A percentile compares a stretch with the other conserved stretches of the same genome.
Conservation (phyloP, 345 rosid genomes). For the Acer campestre region DNA sequence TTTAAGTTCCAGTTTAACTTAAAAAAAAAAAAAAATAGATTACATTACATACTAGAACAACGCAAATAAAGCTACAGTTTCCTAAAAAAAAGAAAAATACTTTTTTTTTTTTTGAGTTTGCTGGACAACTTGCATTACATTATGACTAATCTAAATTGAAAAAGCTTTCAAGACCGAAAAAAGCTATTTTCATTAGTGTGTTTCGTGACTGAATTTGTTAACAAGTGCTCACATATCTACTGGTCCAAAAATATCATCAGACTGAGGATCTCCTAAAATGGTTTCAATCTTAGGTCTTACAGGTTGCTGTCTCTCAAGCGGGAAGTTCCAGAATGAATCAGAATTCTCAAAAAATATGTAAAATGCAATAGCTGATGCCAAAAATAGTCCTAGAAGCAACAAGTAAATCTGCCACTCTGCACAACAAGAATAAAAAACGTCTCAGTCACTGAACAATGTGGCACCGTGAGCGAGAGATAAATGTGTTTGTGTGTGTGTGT, state of each 20-base stretch:
- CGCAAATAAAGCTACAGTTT: neutral
- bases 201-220: neutral
- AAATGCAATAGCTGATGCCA: conserved; percentile 76
- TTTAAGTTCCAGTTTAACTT: too few species aligned
- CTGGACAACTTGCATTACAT: neutral
- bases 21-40: neutral
- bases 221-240: conserved; percentile 52
- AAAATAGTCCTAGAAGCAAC: conserved; percentile 69
- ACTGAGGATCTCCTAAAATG: conserved; percentile 54
- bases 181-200: neutral
- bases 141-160: neutral
- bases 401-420: conserved; percentile 98
- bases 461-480: neutral
- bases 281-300: conserved; percentile 53
- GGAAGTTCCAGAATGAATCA: conserved; percentile 84
- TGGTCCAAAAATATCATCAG: conserved; percentile 77
- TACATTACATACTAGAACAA: neutral
- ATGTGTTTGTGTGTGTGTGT: neutral
- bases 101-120: neutral
- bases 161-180: neutral
- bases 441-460: neutral
- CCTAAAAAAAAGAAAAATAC: neutral
- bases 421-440: neutral
- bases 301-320: conserved; percentile 53
- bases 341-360: conserved; percentile 85